Percentiles rank a stretch among this genome's conserved stretches.
Evolutionary conservation across 208 protist species (phyloP).

Genomic region (Balamuthia mandrillaris): DNA sequence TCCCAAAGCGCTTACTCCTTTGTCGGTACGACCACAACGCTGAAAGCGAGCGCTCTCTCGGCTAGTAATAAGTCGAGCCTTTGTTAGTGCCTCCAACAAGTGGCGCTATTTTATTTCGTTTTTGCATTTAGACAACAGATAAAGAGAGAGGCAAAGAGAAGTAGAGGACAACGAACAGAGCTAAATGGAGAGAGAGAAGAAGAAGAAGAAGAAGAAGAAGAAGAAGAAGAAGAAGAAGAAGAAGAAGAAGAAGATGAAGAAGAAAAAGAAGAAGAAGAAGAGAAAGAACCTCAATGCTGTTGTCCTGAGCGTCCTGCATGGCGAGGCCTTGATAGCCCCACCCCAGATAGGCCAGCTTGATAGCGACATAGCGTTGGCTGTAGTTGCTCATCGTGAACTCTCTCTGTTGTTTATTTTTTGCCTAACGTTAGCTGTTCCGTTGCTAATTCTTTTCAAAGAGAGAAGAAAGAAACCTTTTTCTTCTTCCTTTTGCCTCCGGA

Average conservation of each 20-base stretch:
- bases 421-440: too few species aligned
- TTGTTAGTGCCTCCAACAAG: constrained; percentile 65
- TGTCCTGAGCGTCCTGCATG: constrained; percentile 54
- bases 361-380: constrained; percentile 56
- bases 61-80: constrained; percentile 54
- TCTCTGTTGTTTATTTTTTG: too few species aligned
- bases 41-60: constrained; percentile 51
- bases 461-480: too few species aligned
- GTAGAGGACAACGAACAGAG: constrained; percentile 38
- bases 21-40: constrained; percentile 83
- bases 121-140: background rate
- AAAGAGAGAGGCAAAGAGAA: background rate
- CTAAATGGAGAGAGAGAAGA: constrained; percentile 6
- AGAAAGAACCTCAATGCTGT: constrained; percentile 66
- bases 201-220: background rate
- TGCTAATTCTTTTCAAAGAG: too few species aligned
- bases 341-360: constrained; percentile 77
- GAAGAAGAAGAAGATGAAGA: background rate
- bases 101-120: constrained; percentile 18
- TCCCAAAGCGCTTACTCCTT: constrained; percentile 79
- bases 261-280: background rate
- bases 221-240: background rate
- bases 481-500: too few species aligned
- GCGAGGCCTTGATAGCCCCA: constrained; percentile 75
- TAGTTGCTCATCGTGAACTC: constrained; percentile 25